Percentiles rank a stretch among this genome's conserved stretches.
phyloP scores from a whole-genome alignment of 2,329 filamentous ascomycete genomes.

The Xylaria sp. region DNA sequence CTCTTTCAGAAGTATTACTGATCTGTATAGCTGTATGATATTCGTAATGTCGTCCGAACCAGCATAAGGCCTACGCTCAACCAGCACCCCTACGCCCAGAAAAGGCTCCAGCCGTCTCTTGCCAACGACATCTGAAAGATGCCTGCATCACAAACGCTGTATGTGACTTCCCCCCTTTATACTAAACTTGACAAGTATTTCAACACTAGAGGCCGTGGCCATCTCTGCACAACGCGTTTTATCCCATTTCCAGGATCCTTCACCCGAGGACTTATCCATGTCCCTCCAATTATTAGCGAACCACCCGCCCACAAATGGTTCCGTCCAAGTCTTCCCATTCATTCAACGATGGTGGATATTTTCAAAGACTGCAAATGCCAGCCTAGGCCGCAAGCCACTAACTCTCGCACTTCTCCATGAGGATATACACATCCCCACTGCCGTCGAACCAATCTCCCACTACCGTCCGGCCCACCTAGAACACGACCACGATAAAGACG shows the following conservation, averaged over 20 bases:
- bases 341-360: not conserved
- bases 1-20: not conserved
- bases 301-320: not conserved
- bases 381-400: not conserved
- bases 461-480: not conserved
- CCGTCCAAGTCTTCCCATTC: not conserved
- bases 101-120: not conserved
- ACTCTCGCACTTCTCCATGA: not conserved
- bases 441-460: not conserved
- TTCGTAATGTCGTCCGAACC: not conserved
- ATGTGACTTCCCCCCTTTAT: not conserved
- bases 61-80: not conserved
- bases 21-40: conserved; percentile 11
- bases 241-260: not conserved
- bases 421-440: not conserved
- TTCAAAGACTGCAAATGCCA: not conserved
- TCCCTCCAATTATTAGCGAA: not conserved
- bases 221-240: not conserved
- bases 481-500: not conserved
- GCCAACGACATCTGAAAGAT: not conserved
- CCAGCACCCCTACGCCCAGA: not conserved
- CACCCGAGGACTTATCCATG: not conserved
- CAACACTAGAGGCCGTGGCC: not conserved
- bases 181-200: not conserved
- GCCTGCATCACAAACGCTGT: not conserved